These are phyloP conservation scores for Reticulascus tulasneorum DNA, from an alignment of 2,329 filamentous ascomycete genomes.

Conservation along the genomic window DNA sequence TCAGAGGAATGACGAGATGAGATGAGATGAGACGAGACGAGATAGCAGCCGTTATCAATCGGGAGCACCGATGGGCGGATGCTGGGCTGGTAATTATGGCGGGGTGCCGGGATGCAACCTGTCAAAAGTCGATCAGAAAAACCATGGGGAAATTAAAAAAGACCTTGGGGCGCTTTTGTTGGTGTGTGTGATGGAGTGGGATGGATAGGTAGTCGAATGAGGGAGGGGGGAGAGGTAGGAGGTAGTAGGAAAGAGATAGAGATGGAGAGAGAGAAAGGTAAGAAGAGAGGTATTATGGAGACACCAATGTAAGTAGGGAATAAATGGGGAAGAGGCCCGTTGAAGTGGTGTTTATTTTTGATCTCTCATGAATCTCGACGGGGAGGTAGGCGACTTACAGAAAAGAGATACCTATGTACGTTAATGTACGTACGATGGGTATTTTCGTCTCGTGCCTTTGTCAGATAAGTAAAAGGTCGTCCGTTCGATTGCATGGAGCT, in stretches of 20 bases:
- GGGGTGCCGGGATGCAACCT: no score
- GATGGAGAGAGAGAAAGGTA: neutral
- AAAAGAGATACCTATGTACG: no score
- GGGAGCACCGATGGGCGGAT: slow-evolving; percentile 9
- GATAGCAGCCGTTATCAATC: slow-evolving; percentile 13
- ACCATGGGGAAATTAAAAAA: slow-evolving; percentile 11
- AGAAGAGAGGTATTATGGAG: neutral
- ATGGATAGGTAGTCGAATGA: neutral
- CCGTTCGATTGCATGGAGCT: no score
- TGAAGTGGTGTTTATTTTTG: no score
- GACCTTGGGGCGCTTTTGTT: slow-evolving; percentile 11
- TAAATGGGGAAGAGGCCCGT: no score
- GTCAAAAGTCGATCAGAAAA: slow-evolving; percentile 12
- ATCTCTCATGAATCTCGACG: no score
- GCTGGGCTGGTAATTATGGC: slow-evolving; percentile 6
- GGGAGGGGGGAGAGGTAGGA: neutral
- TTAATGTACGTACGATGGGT: no score
- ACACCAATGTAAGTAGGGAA: neutral
- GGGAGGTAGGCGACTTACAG: no score
- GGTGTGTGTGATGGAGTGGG: no score
- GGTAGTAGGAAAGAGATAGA: neutral
- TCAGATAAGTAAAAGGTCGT: no score
- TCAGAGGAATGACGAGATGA: slow-evolving; percentile 11
- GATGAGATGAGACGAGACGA: no score
- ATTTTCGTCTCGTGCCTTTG: no score